Evolutionary conservation across 345 rosid species (phyloP).

Genomic region (Acer campestre): DNA sequence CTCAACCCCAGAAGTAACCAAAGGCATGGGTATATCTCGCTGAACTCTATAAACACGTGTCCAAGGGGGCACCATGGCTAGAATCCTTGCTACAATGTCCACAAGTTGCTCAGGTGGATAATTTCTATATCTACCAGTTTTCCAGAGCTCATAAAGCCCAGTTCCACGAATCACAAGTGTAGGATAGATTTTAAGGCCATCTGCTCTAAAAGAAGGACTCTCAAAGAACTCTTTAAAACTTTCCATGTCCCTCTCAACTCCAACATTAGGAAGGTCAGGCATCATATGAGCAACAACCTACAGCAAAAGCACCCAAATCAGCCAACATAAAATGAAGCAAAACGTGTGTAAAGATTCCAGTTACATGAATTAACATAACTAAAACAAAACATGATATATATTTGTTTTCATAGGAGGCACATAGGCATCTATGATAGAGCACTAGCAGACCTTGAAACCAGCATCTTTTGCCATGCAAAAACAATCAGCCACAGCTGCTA

Average conservation of each 20-base stretch:
- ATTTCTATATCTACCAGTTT: slow-evolving; percentile 98
- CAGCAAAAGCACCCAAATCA: slow-evolving; percentile 27
- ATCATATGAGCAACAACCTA: slow-evolving; percentile 99
- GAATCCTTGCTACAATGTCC: slow-evolving; percentile 93
- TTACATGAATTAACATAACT: neutral
- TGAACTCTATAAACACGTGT: slow-evolving; percentile 99
- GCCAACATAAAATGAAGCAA: neutral
- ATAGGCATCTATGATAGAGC: slow-evolving; percentile 3
- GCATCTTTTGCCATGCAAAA: slow-evolving; percentile 98
- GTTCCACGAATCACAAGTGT: slow-evolving; percentile 99
- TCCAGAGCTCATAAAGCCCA: slow-evolving; percentile 97
- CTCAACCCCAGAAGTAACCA: slow-evolving; percentile 99
- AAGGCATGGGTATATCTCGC: slow-evolving; percentile 98
- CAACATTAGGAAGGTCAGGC: slow-evolving; percentile 99
- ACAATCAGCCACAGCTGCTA: slow-evolving; percentile 98
- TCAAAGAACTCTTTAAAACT: slow-evolving; percentile 96
- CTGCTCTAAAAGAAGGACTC: slow-evolving; percentile 93
- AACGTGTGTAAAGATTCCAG: neutral
- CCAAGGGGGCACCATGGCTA: slow-evolving; percentile 99
- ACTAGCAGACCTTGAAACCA: slow-evolving; percentile 82
- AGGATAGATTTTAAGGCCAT: slow-evolving; percentile 97
- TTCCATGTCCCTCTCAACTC: slow-evolving; percentile 95
- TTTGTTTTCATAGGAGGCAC: neutral
- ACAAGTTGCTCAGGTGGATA: slow-evolving; percentile 99
- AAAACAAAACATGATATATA: neutral